A percentile compares a stretch with the other conserved stretches of the same genome.
Conservation (phyloP, 2,329 filamentous ascomycete species). For the Tolypocladium ovalisporum region DNA sequence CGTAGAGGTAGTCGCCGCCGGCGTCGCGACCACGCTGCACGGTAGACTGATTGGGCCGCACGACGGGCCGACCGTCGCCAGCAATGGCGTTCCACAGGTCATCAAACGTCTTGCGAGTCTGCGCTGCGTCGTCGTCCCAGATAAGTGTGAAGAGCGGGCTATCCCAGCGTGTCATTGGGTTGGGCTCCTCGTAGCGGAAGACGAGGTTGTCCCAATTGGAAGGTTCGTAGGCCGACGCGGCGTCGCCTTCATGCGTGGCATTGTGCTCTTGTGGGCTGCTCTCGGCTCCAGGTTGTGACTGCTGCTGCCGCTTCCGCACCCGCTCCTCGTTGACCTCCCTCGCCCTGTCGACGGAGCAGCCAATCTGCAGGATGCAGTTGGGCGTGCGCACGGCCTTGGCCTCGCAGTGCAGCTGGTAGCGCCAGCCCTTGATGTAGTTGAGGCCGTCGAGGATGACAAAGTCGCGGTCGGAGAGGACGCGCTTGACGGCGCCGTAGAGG, state of each 20-base stretch:
- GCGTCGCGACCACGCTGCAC: conserved; percentile 52
- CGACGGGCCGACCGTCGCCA: conserved; percentile 48
- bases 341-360: conserved; percentile 42
- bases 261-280: background rate
- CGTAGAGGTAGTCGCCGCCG: conserved; percentile 65
- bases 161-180: conserved; percentile 77
- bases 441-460: conserved; percentile 71
- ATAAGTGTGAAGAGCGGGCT: conserved; percentile 70
- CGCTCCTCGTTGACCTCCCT: conserved; percentile 49
- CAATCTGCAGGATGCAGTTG: conserved; percentile 61
- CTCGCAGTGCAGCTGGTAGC: conserved; percentile 79
- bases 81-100: conserved; percentile 66
- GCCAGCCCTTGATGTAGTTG: conserved; percentile 86
- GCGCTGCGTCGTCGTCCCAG: conserved; percentile 61
- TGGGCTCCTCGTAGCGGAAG: conserved; percentile 78
- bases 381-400: conserved; percentile 69
- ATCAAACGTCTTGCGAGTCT: conserved; percentile 43
- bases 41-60: conserved; percentile 67
- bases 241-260: background rate
- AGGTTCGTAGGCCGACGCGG: conserved; percentile 36
- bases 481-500: conserved; percentile 68
- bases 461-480: conserved; percentile 58
- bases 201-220: conserved; percentile 68
- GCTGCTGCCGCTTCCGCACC: conserved; percentile 20
- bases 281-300: conserved; percentile 1